phyloP scores from a whole-genome alignment of 148 eudicot species.

The Chenopodium album region DNA sequence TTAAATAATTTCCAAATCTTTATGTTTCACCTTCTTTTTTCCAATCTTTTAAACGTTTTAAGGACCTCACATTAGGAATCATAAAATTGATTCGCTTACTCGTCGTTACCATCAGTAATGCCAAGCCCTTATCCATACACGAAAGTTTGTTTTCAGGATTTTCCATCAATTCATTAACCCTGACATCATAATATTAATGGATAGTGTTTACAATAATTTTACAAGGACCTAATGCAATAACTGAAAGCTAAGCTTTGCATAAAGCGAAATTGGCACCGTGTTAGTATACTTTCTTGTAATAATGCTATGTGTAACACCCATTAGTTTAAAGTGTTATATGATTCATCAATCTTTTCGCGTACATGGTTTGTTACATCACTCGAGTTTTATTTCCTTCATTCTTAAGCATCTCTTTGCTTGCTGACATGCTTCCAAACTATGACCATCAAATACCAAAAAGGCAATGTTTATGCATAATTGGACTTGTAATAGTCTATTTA shows the following conservation, averaged over 20 bases:
- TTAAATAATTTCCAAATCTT: neutral
- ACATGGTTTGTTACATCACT: constrained; percentile 24
- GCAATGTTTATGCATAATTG: constrained; percentile 8
- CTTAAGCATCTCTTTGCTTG: constrained; percentile 24
- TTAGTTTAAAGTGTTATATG: constrained; percentile 15
- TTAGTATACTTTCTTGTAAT: constrained; percentile 28
- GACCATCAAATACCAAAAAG: constrained; percentile 16
- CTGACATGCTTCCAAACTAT: constrained; percentile 21
- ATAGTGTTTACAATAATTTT: constrained; percentile 19
- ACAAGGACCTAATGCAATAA: constrained; percentile 21
- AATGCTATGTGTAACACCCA: constrained; percentile 27
- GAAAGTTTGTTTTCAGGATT: constrained; percentile 4
- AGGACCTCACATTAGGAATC: neutral
- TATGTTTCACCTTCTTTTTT: neutral
- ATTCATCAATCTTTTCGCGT: constrained; percentile 15
- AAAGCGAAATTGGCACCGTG: constrained; percentile 15
- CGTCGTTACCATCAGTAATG: constrained; percentile 6
- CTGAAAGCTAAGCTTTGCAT: constrained; percentile 12
- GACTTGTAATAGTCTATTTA: constrained; percentile 7
- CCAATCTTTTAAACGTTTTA: neutral
- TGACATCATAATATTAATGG: constrained; percentile 4
- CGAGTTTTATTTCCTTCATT: constrained; percentile 16
- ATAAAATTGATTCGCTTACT: neutral
- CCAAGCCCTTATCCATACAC: constrained; percentile 20
- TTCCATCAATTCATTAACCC: neutral